phyloP scores from a whole-genome alignment of 805 yeast genomes.

The Barnettozyma populi region DNA sequence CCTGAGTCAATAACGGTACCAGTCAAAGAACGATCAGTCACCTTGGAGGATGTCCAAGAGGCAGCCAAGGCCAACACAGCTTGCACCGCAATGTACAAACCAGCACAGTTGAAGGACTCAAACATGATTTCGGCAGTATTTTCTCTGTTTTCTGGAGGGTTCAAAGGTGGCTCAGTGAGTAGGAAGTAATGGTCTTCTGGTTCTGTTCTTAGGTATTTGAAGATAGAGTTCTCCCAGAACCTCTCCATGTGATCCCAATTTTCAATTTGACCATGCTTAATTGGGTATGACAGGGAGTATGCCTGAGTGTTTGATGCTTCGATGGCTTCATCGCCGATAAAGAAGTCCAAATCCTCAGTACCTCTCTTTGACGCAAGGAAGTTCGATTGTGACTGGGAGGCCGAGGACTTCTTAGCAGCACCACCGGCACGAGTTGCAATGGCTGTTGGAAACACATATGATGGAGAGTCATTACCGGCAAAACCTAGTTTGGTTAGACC shows the following conservation, averaged over 20 bases:
- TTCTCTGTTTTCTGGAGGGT: constrained; percentile 99
- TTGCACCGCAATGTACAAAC: constrained; percentile 96
- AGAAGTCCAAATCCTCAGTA: constrained; percentile 89
- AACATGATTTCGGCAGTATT: constrained; percentile 98
- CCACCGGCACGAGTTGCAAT: constrained; percentile 62
- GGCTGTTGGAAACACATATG: constrained; percentile 96
- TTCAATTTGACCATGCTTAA: constrained; percentile 96
- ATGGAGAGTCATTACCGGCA: constrained; percentile 98
- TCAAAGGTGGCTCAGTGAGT: constrained; percentile 95
- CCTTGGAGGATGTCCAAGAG: constrained; percentile 97
- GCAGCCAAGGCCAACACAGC: constrained; percentile 98
- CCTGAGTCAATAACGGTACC: constrained; percentile 99
- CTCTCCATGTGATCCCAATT: constrained; percentile 99
- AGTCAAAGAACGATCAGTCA: constrained; percentile 88
- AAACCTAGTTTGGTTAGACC: constrained; percentile 96
- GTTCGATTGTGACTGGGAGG: constrained; percentile 39
- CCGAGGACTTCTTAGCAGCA: constrained; percentile 38
- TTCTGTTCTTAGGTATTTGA: constrained; percentile 93
- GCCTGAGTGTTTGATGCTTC: constrained; percentile 87
- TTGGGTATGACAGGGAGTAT: constrained; percentile 85
- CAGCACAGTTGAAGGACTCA: constrained; percentile 98
- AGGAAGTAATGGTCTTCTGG: constrained; percentile 98
- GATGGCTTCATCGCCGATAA: constrained; percentile 93
- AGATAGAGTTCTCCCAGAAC: constrained; percentile 96
- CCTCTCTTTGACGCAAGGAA: constrained; percentile 57